Base-by-base conservation (phyloP, 2,329 filamentous ascomycete genomes). In the Ophiostoma populinum region DNA sequence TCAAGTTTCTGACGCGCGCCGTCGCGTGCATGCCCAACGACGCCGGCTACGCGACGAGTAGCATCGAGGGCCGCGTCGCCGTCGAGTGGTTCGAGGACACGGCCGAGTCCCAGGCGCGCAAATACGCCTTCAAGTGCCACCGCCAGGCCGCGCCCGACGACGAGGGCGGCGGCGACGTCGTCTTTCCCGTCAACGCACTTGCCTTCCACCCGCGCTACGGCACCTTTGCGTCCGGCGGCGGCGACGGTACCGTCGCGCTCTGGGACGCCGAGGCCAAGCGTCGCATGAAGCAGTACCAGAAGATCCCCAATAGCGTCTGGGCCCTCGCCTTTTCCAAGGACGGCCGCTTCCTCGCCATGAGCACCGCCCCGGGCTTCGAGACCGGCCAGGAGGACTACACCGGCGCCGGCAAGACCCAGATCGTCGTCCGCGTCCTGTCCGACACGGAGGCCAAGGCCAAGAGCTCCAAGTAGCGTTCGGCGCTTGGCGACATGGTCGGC, bases 81-180 rank as follows among this genome's bases (percentile, higher is more conserved):
- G 90, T 98, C 1, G 90, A 98, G 55, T 95, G 86, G 82, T 95
- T 98, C 53, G 90, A 95, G 51, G 81, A 90, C 12, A 81, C 75
- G 5, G 63, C 74, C 27, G 80, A 87, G 54, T 86, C 80, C 4
- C 86, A 95, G 58, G 78, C 80, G 25, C 72, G 86, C 45, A 95
- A 94, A 55, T 98, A 95, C 54, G 90, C 90, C 11, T 98, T 98
- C 70, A 98, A 98, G 57, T 98, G 90, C 57, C 90, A 98, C 57
- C 72, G 90, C 5, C 82, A 92, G 54, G 67, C 74, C 2, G 65
- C 63, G 8, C 57, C 70, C 2, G 67, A 75, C 26, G 65, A 66
- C 8, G 67, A 68, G 36, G 67, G 67, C 28, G 73, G 72, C 33
- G 73, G 65, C 20, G 86, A 93, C 48, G 67, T 93, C 5, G 82